These are phyloP conservation scores for Solioccasus polychromus DNA, from an alignment of 768 basidiomycete species.

Conservation along the genomic window DNA sequence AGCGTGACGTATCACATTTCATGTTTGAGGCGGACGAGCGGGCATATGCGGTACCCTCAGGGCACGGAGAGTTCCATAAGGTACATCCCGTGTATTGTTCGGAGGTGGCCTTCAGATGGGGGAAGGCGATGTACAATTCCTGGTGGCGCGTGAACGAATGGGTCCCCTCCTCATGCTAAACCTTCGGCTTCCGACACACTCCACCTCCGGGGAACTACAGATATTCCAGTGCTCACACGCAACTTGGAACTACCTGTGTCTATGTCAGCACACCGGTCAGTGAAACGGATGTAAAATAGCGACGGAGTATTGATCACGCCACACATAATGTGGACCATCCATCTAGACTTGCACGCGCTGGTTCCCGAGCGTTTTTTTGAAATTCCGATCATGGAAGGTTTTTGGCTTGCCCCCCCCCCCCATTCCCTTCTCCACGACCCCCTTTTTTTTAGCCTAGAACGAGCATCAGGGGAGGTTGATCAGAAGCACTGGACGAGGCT, in stretches of 20 bases:
- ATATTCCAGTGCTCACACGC: conserved; percentile 18
- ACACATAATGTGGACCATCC: too few species aligned
- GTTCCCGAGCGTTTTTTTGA: conserved; percentile 22
- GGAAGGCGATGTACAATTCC: too few species aligned
- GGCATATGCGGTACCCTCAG: conserved; percentile 4
- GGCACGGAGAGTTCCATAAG: not conserved
- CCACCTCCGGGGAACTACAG: conserved; percentile 1
- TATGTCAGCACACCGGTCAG: conserved; percentile 13
- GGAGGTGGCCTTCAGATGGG: not conserved
- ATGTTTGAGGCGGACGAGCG: too few species aligned
- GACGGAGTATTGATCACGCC: too few species aligned
- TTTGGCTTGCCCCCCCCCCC: conserved; percentile 17
- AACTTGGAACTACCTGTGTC: conserved; percentile 3
- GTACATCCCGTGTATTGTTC: conserved; percentile 6
- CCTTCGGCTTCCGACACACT: conserved; percentile 1
- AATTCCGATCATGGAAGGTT: conserved; percentile 18
- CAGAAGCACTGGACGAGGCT: conserved; percentile 17
- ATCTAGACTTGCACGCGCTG: conserved; percentile 19
- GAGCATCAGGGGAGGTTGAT: conserved; percentile 30
- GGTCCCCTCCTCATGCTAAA: not conserved
- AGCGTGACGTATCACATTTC: too few species aligned
- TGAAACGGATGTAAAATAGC: conserved; percentile 18
- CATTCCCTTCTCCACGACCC: too few species aligned
- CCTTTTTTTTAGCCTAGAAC: too few species aligned
- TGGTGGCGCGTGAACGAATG: too few species aligned